Evolutionary conservation across 2,329 filamentous ascomycete genomes (phyloP), one percentile per base, ranked within the genome.

Genomic region (Dactylonectria macrodidyma): DNA sequence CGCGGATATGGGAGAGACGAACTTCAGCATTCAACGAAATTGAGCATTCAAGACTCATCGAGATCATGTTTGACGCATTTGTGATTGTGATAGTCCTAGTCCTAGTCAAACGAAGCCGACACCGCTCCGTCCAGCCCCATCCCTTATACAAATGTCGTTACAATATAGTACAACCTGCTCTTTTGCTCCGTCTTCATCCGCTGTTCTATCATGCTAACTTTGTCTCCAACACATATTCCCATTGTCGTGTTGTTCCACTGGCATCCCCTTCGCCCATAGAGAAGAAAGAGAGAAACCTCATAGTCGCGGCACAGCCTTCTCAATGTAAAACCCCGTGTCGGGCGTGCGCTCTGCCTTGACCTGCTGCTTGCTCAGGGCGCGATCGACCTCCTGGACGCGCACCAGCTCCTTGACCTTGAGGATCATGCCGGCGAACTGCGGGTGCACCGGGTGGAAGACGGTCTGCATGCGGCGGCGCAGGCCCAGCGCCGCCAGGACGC

Each of bases 371-470:
- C 86, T 91, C 82, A 94, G 79, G 36, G 87, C 81, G 69, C 83
- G 80, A 38, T 91, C 90, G 51, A 97, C 94, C 83, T 97, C 95
- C 73, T 90, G 85, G 41, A 97, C 94, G 61, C 89, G 87, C 52
- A 98, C 93, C 70, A 98, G 85, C 84, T 98, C 95, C 86, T 98
- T 98, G 75, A 98, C 94, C 82, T 92, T 92, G 87, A 98, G 92
- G 78, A 98, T 94, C 85, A 97, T 94, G 79, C 95, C 95, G 10
- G 95, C 95, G 69, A 94, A 90, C 73, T 94, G 91, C 48, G 91
- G 90, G 69, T 89, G 89, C 69, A 97, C 94, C 44, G 93, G 93
- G 82, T 97, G 92, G 86, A 97, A 97, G 77, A 97, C 95, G 61
- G 93, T 95, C 78, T 91, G 91, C 88, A 92, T 91, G 77, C 95